A percentile compares a stretch with the other conserved stretches of the same genome.
Conservation (phyloP, 1,284 basidiomycete genomes). For the Naganishia sp. region DNA sequence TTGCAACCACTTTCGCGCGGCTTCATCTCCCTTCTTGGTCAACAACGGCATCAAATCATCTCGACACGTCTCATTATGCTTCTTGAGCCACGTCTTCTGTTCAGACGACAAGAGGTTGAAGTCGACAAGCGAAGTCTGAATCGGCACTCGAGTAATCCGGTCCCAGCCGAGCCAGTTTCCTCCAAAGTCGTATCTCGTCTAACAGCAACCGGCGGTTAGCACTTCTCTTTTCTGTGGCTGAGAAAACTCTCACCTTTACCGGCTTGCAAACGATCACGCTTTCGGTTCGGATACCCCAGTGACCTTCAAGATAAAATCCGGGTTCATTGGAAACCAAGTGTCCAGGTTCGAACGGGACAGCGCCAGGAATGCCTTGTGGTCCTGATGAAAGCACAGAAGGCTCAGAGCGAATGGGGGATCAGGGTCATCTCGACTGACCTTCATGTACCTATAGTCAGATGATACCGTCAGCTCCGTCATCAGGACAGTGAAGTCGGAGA, state of each 20-base stretch:
- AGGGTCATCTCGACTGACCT: constrained; percentile 37
- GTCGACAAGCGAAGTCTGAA: constrained; percentile 88
- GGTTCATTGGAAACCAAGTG: constrained; percentile 78
- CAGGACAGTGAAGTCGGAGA: neutral
- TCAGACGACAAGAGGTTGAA: constrained; percentile 76
- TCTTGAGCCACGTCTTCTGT: constrained; percentile 88
- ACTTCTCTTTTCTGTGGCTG: neutral
- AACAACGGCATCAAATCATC: constrained; percentile 37
- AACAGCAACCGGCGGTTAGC: constrained; percentile 1
- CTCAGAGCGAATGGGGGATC: neutral
- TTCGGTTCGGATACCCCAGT: constrained; percentile 89
- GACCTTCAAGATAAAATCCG: constrained; percentile 68
- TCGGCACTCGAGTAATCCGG: constrained; percentile 86
- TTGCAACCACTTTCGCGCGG: constrained; percentile 51
- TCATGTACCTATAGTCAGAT: constrained; percentile 45
- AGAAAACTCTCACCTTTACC: constrained; percentile 61
- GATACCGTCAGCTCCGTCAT: neutral
- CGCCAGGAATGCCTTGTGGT: constrained; percentile 37
- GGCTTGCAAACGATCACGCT: constrained; percentile 71
- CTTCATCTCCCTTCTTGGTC: constrained; percentile 38
- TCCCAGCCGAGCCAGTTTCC: constrained; percentile 84
- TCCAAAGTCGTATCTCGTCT: constrained; percentile 72
- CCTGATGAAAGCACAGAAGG: constrained; percentile 4
- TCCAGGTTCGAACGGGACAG: constrained; percentile 69
- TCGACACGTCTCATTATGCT: constrained; percentile 73